A percentile compares a stretch with the other conserved stretches of the same genome.
phyloP scores from a whole-genome alignment of 1,284 basidiomycete species.

The Exobasidium cylindrosporum region DNA sequence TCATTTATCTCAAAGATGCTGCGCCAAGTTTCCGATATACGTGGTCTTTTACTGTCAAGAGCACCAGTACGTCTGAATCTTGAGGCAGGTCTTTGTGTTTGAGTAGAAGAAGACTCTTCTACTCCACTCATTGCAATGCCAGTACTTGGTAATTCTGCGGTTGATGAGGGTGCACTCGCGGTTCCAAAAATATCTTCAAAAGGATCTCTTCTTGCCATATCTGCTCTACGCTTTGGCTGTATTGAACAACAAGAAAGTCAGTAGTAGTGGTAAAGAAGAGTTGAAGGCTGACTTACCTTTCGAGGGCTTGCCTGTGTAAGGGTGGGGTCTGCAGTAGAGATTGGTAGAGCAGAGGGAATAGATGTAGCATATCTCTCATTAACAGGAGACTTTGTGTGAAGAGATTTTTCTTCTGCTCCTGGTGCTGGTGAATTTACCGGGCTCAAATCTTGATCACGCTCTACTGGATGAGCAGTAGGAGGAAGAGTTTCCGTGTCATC shows the following conservation, averaged over 20 bases:
- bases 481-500: slow-evolving; percentile 7
- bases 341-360: not conserved
- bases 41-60: not conserved
- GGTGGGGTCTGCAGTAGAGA: not conserved
- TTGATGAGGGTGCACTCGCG: not conserved
- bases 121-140: not conserved
- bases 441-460: not conserved
- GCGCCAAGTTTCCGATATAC: slow-evolving; percentile 5
- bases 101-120: not conserved
- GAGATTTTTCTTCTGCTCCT: not conserved
- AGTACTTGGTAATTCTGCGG: not conserved
- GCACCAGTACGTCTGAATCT: not conserved
- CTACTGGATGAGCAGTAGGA: not conserved
- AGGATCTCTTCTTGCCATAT: slow-evolving; percentile 1
- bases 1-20: not conserved
- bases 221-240: slow-evolving; percentile 4
- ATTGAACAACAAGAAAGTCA: too few relatives aligned
- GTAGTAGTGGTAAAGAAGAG: too few relatives aligned
- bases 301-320: slow-evolving; percentile 7
- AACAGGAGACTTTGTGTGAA: too few relatives aligned
- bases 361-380: not conserved
- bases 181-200: slow-evolving; percentile 7
- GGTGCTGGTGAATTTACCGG: not conserved
- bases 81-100: not conserved
- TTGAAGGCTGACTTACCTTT: too few relatives aligned